phyloP scores from a whole-genome alignment of 257 asterid genomes.

The Verbascum thapsus region DNA sequence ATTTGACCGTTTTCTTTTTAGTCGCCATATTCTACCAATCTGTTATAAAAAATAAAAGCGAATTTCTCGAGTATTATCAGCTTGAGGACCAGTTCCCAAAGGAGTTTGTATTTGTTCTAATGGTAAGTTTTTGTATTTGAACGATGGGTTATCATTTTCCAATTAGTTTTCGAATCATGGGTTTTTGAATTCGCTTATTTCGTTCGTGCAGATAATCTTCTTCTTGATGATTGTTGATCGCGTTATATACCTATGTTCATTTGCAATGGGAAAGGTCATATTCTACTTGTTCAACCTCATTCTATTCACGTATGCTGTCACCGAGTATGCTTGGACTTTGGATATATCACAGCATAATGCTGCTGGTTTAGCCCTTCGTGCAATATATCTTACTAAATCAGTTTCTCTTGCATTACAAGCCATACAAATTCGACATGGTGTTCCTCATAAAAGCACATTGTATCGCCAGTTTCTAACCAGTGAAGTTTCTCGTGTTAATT shows the following conservation, averaged over 20 bases:
- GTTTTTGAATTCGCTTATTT: constrained; percentile 28
- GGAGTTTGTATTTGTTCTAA: constrained; percentile 82
- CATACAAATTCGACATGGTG: constrained; percentile 87
- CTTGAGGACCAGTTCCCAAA: constrained; percentile 99
- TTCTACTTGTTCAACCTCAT: constrained; percentile 81
- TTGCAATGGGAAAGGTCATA: constrained; percentile 86
- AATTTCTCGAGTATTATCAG: constrained; percentile 93
- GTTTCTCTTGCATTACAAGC: constrained; percentile 92
- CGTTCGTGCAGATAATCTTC: constrained; percentile 81
- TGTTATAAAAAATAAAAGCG: constrained; percentile 84
- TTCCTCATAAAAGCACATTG: constrained; percentile 91
- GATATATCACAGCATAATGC: constrained; percentile 71
- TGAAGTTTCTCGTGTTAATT: constrained; percentile 80
- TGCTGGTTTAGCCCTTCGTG: constrained; percentile 91
- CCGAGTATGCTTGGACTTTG: constrained; percentile 84
- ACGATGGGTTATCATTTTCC: no score
- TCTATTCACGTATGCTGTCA: constrained; percentile 80
- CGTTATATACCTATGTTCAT: constrained; percentile 89
- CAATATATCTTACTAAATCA: constrained; percentile 86
- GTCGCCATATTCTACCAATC: constrained; percentile 92
- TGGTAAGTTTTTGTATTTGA: constrained; percentile 54
- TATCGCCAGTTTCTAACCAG: constrained; percentile 98
- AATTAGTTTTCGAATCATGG: no score
- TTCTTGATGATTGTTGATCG: constrained; percentile 98
- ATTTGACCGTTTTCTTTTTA: constrained; percentile 88